Conservation (phyloP, 192 early-diverging fungal species). For the Coemansia sp. region DNA sequence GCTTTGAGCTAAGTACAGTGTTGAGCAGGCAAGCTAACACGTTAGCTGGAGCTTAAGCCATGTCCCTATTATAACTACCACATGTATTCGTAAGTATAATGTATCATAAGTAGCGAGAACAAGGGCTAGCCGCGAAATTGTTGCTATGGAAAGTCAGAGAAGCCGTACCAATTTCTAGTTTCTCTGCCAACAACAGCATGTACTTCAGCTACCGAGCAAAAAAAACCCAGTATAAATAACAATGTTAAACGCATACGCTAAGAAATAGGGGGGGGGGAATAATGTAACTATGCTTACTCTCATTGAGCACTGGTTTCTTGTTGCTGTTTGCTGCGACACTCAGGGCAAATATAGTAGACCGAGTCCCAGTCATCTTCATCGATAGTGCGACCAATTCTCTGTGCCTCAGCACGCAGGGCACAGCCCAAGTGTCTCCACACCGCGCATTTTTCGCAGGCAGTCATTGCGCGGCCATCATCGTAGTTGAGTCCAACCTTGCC, state of each 20-base stretch:
- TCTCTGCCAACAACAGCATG: too few relatives aligned
- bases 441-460: constrained; percentile 35
- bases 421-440: constrained; percentile 45
- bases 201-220: too few relatives aligned
- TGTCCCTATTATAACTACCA: too few relatives aligned
- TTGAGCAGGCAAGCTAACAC: too few relatives aligned
- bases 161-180: too few relatives aligned
- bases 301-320: background rate
- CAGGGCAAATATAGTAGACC: constrained; percentile 24
- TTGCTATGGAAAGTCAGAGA: too few relatives aligned
- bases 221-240: background rate
- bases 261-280: background rate
- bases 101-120: too few relatives aligned
- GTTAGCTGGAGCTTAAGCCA: too few relatives aligned
- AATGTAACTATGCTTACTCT: background rate
- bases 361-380: constrained; percentile 44
- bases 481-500: constrained; percentile 37
- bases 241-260: background rate
- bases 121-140: too few relatives aligned
- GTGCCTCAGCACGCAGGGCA: constrained; percentile 34
- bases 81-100: too few relatives aligned
- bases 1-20: background rate
- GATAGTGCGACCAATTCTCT: constrained; percentile 26
- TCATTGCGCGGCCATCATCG: constrained; percentile 51
- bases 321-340: constrained; percentile 16